These are phyloP conservation scores for Boletus albobrunnescens DNA, from an alignment of 1,284 basidiomycete genomes.

Conservation along the genomic window DNA sequence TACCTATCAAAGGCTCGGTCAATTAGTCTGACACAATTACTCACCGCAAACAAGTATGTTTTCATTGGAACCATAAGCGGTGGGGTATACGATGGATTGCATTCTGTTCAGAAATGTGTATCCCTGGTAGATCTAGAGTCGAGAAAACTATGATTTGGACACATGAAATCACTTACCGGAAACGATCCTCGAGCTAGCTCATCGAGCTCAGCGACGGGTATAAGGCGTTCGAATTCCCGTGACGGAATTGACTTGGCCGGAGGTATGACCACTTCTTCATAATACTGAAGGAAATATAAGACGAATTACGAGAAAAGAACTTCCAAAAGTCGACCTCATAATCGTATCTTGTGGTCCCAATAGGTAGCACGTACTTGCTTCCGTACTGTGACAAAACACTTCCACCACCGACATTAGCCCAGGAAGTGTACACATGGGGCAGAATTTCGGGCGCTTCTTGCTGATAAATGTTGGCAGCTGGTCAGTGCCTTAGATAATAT, in stretches of 20 bases:
- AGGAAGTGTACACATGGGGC: slow-evolving; percentile 88
- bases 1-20: slow-evolving; percentile 4
- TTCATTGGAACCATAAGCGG: slow-evolving; percentile 92
- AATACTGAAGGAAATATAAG: slow-evolving; percentile 41
- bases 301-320: not conserved
- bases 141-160: not conserved
- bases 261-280: slow-evolving; percentile 86
- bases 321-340: slow-evolving; percentile 49
- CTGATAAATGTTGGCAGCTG: slow-evolving; percentile 34
- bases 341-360: slow-evolving; percentile 73
- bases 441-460: slow-evolving; percentile 61
- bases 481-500: not conserved
- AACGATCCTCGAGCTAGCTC: slow-evolving; percentile 84
- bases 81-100: slow-evolving; percentile 92
- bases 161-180: slow-evolving; percentile 52
- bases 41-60: slow-evolving; percentile 94
- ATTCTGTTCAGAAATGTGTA: slow-evolving; percentile 90
- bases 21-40: slow-evolving; percentile 26
- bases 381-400: slow-evolving; percentile 73
- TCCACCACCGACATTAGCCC: slow-evolving; percentile 46
- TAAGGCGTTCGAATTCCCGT: slow-evolving; percentile 66
- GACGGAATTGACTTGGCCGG: slow-evolving; percentile 81
- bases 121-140: slow-evolving; percentile 47
- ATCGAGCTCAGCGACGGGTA: slow-evolving; percentile 76
- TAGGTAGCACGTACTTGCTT: slow-evolving; percentile 76